These are phyloP conservation scores for Globisporangium acanthophoron DNA, from an alignment of 352 stramenopile genomes.

Conservation along the genomic window DNA sequence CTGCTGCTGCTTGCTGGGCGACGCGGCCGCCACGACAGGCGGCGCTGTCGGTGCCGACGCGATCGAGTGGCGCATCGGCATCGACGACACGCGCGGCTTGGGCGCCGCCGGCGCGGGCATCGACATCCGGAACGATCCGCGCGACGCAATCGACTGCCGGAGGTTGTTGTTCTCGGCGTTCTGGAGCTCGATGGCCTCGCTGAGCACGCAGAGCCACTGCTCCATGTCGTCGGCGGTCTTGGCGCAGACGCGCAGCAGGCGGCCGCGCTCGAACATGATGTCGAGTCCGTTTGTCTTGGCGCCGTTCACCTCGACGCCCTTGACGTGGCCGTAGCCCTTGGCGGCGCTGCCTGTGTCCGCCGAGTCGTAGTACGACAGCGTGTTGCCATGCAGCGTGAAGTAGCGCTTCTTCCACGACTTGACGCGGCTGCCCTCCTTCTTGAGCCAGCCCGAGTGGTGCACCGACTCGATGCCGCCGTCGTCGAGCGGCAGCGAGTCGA, in stretches of 20 bases:
- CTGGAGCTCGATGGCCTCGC: slow-evolving; percentile 59
- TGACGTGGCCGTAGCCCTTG: slow-evolving; percentile 80
- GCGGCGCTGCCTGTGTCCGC: slow-evolving; percentile 59
- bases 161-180: slow-evolving; percentile 54
- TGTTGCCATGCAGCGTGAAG: slow-evolving; percentile 72
- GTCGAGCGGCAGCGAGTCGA: slow-evolving; percentile 52
- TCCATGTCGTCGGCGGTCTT: slow-evolving; percentile 62
- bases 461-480: slow-evolving; percentile 42
- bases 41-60: slow-evolving; percentile 13
- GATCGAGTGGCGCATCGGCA: slow-evolving; percentile 47
- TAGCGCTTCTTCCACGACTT: slow-evolving; percentile 82
- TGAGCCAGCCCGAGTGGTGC: slow-evolving; percentile 72
- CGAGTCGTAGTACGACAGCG: slow-evolving; percentile 81
- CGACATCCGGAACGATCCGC: slow-evolving; percentile 37
- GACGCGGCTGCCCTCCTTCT: slow-evolving; percentile 70
- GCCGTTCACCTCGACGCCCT: slow-evolving; percentile 64
- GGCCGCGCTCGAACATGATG: slow-evolving; percentile 71
- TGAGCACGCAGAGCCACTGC: slow-evolving; percentile 67
- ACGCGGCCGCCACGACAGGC: neutral
- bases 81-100: slow-evolving; percentile 23
- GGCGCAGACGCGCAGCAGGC: slow-evolving; percentile 64
- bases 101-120: slow-evolving; percentile 11
- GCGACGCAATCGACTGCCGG: slow-evolving; percentile 39
- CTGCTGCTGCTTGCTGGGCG: slow-evolving; percentile 25
- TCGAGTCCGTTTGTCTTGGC: slow-evolving; percentile 58